Conservation (phyloP, 1,284 basidiomycete genomes). For the Mrakiaceae sp. region DNA sequence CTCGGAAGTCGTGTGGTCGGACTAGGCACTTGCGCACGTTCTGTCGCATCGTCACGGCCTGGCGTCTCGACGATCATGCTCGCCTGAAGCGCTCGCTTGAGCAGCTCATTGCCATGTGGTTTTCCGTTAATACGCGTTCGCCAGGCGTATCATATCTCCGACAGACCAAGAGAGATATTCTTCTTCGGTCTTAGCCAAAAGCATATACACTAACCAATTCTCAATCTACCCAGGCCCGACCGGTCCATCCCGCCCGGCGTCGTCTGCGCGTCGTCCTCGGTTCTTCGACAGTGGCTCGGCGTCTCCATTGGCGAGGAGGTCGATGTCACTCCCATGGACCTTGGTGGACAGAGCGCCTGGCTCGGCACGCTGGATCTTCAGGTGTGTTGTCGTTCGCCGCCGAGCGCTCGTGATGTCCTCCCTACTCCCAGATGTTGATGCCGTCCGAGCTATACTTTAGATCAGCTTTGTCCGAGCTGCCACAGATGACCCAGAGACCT, state of each 20-base stretch:
- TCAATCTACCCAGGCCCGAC: not conserved
- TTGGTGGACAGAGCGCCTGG: conserved; percentile 50
- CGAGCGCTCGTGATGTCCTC: not conserved
- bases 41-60: too few species aligned
- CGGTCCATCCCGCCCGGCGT: conserved; percentile 23
- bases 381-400: conserved; percentile 23
- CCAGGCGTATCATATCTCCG: not conserved
- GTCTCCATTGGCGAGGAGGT: conserved; percentile 70
- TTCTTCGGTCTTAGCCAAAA: not conserved
- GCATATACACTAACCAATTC: not conserved
- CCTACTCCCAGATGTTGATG: not conserved
- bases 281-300: conserved; percentile 69
- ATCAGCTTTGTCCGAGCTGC: conserved; percentile 58
- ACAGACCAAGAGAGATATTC: too few species aligned
- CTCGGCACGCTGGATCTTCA: conserved; percentile 68
- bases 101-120: too few species aligned
- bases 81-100: not conserved
- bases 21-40: too few species aligned
- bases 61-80: not conserved
- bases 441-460: conserved; percentile 18
- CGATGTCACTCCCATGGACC: conserved; percentile 53
- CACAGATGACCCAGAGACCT: conserved; percentile 55
- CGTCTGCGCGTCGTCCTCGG: conserved; percentile 45
- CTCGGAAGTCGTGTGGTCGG: too few species aligned
- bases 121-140: too few species aligned